Evolutionary conservation across 2,329 filamentous ascomycete genomes (phyloP).

Genomic region (Coleophoma cylindrospora): DNA sequence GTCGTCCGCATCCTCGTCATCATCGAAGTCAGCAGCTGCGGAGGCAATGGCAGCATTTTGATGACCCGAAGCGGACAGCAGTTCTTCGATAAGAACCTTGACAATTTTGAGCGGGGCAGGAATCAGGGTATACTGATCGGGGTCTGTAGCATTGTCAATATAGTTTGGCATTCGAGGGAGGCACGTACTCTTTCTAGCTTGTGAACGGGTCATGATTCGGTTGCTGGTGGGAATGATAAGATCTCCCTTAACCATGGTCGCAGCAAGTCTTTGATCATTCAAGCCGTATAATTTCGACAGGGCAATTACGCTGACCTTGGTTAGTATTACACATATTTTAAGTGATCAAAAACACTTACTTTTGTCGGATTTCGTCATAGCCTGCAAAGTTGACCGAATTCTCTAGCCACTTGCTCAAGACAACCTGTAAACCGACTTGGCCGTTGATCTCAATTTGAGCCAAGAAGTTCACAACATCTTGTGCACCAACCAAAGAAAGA

Average conservation of each 20-base stretch:
- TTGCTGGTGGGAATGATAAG: slow-evolving; percentile 75
- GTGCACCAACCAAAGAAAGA: slow-evolving; percentile 76
- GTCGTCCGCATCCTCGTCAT: slow-evolving; percentile 69
- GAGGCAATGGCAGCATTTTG: slow-evolving; percentile 51
- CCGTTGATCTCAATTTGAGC: slow-evolving; percentile 76
- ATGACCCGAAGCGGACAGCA: slow-evolving; percentile 73
- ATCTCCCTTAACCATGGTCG: slow-evolving; percentile 87
- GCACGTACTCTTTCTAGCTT: slow-evolving; percentile 68
- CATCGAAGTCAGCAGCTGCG: slow-evolving; percentile 49
- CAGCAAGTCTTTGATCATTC: slow-evolving; percentile 72
- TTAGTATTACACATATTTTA: slow-evolving; percentile 23
- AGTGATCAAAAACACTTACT: slow-evolving; percentile 51
- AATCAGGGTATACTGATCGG: slow-evolving; percentile 84
- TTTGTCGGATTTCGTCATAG: slow-evolving; percentile 95
- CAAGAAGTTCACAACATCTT: slow-evolving; percentile 89
- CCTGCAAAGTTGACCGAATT: slow-evolving; percentile 97
- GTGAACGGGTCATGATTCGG: slow-evolving; percentile 89
- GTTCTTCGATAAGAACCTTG: slow-evolving; percentile 91
- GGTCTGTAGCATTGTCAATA: slow-evolving; percentile 46
- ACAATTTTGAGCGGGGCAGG: slow-evolving; percentile 90
- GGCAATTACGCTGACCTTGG: slow-evolving; percentile 68
- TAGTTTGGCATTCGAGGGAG: slow-evolving; percentile 12
- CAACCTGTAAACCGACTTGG: slow-evolving; percentile 79
- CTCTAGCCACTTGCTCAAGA: slow-evolving; percentile 92
- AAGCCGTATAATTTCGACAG: slow-evolving; percentile 87